A percentile compares a stretch with the other conserved stretches of the same genome.
Conservation (phyloP, 495 filamentous ascomycete species). For the Tuber brumale region DNA sequence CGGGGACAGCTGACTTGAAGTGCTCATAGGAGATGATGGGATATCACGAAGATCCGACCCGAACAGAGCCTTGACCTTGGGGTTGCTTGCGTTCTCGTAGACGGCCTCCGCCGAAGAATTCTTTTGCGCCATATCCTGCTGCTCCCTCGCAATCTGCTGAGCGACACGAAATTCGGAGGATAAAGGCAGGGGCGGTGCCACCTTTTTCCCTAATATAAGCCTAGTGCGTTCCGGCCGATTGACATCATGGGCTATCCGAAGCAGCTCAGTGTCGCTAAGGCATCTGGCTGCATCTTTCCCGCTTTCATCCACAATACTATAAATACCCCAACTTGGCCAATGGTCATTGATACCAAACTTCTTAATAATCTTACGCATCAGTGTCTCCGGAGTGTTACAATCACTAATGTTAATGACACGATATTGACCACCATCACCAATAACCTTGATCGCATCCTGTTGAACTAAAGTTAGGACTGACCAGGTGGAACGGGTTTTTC, state of each 20-base stretch:
- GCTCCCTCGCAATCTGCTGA: conserved; percentile 41
- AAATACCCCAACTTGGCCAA: conserved; percentile 75
- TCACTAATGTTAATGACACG: conserved; percentile 84
- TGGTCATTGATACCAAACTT: conserved; percentile 65
- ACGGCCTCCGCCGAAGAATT: conserved; percentile 23
- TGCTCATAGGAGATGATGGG: conserved; percentile 19
- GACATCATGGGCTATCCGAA: conserved; percentile 72
- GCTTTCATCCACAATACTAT: conserved; percentile 77
- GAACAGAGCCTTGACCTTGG: conserved; percentile 34
- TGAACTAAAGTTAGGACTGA: neutral
- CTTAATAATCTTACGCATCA: conserved; percentile 74
- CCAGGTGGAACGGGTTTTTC: neutral
- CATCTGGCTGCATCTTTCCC: conserved; percentile 67
- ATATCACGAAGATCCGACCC: conserved; percentile 30
- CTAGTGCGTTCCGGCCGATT: conserved; percentile 74
- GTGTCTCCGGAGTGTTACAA: conserved; percentile 82
- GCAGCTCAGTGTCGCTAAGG: conserved; percentile 74
- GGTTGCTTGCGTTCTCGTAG: conserved; percentile 27
- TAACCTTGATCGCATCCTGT: conserved; percentile 52
- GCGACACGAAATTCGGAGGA: conserved; percentile 37
- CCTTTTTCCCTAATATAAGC: conserved; percentile 63
- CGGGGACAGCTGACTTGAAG: conserved; percentile 29
- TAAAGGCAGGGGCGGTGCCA: conserved; percentile 33
- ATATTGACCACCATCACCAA: conserved; percentile 82
- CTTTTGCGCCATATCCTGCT: conserved; percentile 32